Percentiles rank a stretch among this genome's conserved stretches.
phyloP scores from a whole-genome alignment of 371 early-diverging fungal species.

The Mortierella sp. region DNA sequence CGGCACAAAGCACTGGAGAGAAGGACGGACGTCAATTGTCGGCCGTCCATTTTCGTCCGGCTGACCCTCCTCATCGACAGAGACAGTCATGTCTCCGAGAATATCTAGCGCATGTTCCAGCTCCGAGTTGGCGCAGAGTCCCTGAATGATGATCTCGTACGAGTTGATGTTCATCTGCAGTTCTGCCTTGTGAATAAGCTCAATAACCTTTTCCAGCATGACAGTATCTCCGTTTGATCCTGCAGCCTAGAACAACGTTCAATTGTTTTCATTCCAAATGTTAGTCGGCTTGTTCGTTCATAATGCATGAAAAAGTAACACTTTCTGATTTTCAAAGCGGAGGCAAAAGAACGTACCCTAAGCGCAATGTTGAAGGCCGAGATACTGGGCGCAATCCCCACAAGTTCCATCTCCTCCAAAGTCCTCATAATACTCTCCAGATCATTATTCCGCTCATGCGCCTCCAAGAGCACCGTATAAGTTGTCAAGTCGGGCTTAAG shows the following conservation, averaged over 20 bases:
- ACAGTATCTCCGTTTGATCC: conserved; percentile 42
- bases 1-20: conserved; percentile 54
- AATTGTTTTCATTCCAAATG: neutral
- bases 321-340: neutral
- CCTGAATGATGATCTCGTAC: conserved; percentile 63
- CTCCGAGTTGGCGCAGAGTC: conserved; percentile 56
- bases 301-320: neutral
- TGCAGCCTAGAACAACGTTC: conserved; percentile 42
- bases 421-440: conserved; percentile 33
- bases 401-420: conserved; percentile 60
- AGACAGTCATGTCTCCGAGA: conserved; percentile 59
- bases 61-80: conserved; percentile 58
- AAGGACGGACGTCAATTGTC: conserved; percentile 53
- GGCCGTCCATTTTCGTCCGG: conserved; percentile 55
- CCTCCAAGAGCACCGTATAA: conserved; percentile 38
- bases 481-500: conserved; percentile 52
- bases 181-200: conserved; percentile 58
- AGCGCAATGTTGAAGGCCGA: conserved; percentile 55
- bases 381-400: conserved; percentile 45
- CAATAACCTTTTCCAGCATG: conserved; percentile 40
- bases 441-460: conserved; percentile 45
- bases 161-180: conserved; percentile 52
- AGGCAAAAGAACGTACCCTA: conserved; percentile 17
- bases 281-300: neutral
- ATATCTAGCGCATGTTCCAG: conserved; percentile 65